Base-by-base conservation (phyloP, 306 rosid genomes). In the Vigna angularis region DNA sequence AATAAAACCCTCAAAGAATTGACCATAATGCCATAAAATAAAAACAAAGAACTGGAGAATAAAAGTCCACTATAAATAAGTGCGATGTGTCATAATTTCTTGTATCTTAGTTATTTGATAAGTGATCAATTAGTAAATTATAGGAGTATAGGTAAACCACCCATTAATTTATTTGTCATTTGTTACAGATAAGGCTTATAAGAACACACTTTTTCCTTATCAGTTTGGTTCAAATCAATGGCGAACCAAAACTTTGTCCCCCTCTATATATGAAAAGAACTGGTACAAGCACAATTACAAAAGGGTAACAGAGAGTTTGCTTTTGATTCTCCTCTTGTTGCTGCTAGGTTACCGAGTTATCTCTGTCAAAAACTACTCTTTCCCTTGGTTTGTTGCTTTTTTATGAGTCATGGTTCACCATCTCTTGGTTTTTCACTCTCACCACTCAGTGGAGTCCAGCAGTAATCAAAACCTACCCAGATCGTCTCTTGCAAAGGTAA, bases 321-420 rank as follows among this genome's bases (percentile, higher is more conserved):
- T 83, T 78, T 55, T 84, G 12, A 18, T 85, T 76, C 86, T 93
- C 3, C 83, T 80, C 17, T 15, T 86, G 8, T 78, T 50, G 58
- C 63, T 93, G 11, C 83, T 89, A 5, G 38, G 4, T 45, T 84
- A 88, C 38, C 91, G 96, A 7, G 1, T 88, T 4, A 77, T 72
- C 49, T 65, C 70, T 16, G 2, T 87, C 28, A 20, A 17, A 32
- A 49, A 59, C 83, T 75, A 85, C 66, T 84, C 88, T 55, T 63
- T 77, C 77, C 77, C 87, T 64, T 89, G 89, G 86, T 80, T 89
- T 51, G 80, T 77, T 16, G 93, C 96, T 32, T 76, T 90, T 12
- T 14, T 76, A 1, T 92, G 93, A 90, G 73, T 61, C 63, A 7
- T 89, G 87, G 87, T 93, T 90, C 84, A 52, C 91, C 62, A 3